Conservation (phyloP, 2,329 filamentous ascomycete species). For the Alternaria conjuncta region DNA sequence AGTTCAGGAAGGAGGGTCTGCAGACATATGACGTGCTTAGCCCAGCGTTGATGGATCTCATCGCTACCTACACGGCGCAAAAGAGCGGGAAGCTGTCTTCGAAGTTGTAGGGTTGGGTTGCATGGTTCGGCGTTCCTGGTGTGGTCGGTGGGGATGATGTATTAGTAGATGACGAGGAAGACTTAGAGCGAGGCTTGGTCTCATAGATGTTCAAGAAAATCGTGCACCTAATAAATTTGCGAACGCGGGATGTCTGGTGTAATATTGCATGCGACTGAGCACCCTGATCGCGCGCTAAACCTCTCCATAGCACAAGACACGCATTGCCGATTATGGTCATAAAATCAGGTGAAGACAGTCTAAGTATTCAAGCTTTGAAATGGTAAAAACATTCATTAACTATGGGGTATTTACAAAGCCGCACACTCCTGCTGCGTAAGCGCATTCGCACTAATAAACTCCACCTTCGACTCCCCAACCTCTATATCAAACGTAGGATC, state of each 20-base stretch:
- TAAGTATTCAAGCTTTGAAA: too few species aligned
- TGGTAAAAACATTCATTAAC: too few species aligned
- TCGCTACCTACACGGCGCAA: constrained; percentile 60
- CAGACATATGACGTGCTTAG: constrained; percentile 69
- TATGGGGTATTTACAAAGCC: neutral
- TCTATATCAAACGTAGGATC: constrained; percentile 4
- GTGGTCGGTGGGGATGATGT: neutral
- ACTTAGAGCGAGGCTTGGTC: neutral
- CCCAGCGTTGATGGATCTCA: constrained; percentile 66
- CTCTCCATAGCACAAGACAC: neutral
- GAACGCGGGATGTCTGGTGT: neutral
- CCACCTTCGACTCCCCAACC: constrained; percentile 1
- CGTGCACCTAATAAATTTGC: neutral
- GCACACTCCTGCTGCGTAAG: neutral
- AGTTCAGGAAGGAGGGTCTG: constrained; percentile 62
- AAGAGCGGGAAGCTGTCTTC: constrained; percentile 45
- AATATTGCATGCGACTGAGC: constrained; percentile 4
- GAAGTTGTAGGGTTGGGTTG: constrained; percentile 25
- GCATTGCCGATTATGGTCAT: too few species aligned
- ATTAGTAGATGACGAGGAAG: constrained; percentile 1
- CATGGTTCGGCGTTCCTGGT: neutral
- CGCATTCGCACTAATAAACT: neutral
- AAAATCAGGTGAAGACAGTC: too few species aligned
- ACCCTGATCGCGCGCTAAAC: constrained; percentile 15
- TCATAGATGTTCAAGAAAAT: neutral